These are phyloP conservation scores for Boletus rufocinnamomeus DNA, from an alignment of 768 basidiomycete species.

Conservation along the genomic window DNA sequence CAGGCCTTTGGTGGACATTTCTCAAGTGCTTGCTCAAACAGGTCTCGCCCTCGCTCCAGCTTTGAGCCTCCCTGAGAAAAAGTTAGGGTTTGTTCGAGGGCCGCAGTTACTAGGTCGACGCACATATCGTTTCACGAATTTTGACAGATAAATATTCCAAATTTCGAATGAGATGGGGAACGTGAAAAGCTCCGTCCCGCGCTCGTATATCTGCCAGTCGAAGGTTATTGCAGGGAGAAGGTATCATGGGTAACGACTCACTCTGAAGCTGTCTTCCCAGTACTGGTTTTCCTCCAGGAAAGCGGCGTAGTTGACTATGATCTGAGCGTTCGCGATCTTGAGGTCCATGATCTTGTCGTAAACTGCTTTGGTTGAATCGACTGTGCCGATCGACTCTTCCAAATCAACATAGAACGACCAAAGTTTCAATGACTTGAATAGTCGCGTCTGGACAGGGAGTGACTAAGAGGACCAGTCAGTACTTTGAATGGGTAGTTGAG, in stretches of 20 bases:
- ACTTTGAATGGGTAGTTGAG: not conserved
- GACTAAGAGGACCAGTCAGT: conserved; percentile 47
- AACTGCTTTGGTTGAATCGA: conserved; percentile 87
- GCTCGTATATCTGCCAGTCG: conserved; percentile 77
- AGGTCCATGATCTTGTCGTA: conserved; percentile 97
- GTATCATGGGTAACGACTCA: conserved; percentile 44
- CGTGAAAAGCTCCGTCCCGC: conserved; percentile 95
- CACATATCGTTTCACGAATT: conserved; percentile 96
- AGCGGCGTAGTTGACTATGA: conserved; percentile 95
- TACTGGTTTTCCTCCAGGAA: conserved; percentile 98
- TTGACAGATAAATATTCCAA: conserved; percentile 98
- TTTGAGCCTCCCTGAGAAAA: conserved; percentile 79
- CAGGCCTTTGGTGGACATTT: conserved; percentile 95
- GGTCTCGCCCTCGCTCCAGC: conserved; percentile 92
- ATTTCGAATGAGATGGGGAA: conserved; percentile 98
- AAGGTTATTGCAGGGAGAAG: conserved; percentile 10
- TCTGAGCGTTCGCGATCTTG: conserved; percentile 96
- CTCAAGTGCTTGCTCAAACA: conserved; percentile 97
- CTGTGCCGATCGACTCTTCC: conserved; percentile 94
- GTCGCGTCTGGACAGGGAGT: conserved; percentile 79
- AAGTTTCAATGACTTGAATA: conserved; percentile 97
- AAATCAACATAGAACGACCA: conserved; percentile 99
- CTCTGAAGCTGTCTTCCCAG: conserved; percentile 98
- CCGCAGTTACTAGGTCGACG: conserved; percentile 34
- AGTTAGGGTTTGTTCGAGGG: conserved; percentile 1